These are phyloP conservation scores for Fusarium sp. DNA, from an alignment of 2,329 filamentous ascomycete species.

Conservation along the genomic window DNA sequence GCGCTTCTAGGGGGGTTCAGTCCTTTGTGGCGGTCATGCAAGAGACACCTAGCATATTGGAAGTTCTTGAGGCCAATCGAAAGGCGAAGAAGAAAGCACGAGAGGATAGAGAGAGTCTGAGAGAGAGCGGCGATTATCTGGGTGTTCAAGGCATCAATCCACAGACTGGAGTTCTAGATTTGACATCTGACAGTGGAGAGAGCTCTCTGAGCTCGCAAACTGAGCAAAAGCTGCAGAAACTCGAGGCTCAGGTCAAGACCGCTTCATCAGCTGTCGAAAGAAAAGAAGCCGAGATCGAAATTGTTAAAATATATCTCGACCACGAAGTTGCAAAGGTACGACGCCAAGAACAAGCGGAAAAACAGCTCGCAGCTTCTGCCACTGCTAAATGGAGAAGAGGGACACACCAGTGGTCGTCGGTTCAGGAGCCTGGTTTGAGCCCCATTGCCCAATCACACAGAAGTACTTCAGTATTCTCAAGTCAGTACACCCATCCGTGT, in stretches of 20 bases:
- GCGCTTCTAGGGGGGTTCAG: not conserved
- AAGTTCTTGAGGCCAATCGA: conserved; percentile 50
- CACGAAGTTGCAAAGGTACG: conserved; percentile 57
- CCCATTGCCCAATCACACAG: conserved; percentile 62
- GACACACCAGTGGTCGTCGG: conserved; percentile 65
- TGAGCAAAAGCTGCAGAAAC: conserved; percentile 50
- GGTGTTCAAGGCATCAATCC: conserved; percentile 72
- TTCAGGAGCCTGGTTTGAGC: conserved; percentile 63
- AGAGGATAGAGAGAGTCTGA: conserved; percentile 60
- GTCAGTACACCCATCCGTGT: conserved; percentile 40
- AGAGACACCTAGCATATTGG: conserved; percentile 5
- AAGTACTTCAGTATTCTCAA: conserved; percentile 42
- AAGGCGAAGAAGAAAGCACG: conserved; percentile 52
- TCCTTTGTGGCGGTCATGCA: not conserved
- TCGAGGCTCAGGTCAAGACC: conserved; percentile 53
- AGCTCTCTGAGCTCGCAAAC: conserved; percentile 52
- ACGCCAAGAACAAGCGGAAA: conserved; percentile 59
- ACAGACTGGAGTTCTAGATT: conserved; percentile 65
- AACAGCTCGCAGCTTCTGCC: conserved; percentile 47
- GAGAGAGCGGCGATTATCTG: conserved; percentile 69
- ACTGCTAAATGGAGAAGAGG: conserved; percentile 61
- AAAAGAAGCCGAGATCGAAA: conserved; percentile 61
- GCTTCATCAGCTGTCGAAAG: conserved; percentile 57
- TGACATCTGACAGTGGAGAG: conserved; percentile 62
- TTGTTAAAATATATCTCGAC: conserved; percentile 50